A percentile compares a stretch with the other conserved stretches of the same genome.
Evolutionary conservation across 163 green algal genomes (phyloP).

Genomic region (Chlamydomonas reinhardtii): DNA sequence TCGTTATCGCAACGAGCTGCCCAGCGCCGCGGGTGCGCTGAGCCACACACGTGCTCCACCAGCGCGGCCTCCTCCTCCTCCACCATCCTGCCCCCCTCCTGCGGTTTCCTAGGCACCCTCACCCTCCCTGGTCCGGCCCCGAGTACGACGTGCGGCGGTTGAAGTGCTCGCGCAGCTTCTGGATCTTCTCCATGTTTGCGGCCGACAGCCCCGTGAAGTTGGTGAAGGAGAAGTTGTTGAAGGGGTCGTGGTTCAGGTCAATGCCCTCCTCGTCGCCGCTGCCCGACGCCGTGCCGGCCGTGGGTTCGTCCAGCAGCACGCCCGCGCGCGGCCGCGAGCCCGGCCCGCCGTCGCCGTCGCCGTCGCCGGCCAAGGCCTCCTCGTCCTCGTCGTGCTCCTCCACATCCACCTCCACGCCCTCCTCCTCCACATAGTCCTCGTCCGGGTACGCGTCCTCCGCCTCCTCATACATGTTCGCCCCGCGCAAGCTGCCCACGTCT

Average conservation of each 20-base stretch:
- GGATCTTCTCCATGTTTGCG: constrained; percentile 62
- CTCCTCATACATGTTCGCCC: neutral
- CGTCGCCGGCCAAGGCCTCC: neutral
- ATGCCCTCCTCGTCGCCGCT: neutral
- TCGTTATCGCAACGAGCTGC: no score
- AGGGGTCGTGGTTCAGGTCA: constrained; percentile 45
- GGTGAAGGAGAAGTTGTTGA: constrained; percentile 62
- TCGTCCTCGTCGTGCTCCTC: constrained; percentile 3
- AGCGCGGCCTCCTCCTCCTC: neutral
- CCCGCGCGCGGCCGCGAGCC: neutral
- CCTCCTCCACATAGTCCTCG: neutral
- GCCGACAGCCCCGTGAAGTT: constrained; percentile 55
- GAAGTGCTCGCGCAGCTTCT: constrained; percentile 52
- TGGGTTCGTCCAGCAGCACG: no score
- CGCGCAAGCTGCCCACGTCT: neutral
- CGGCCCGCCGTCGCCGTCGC: neutral
- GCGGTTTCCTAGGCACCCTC: neutral
- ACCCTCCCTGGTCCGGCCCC: neutral
- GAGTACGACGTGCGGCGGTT: constrained; percentile 39
- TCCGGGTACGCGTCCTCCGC: neutral
- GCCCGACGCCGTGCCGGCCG: neutral
- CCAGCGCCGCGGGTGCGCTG: no score
- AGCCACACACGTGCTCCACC: no score
- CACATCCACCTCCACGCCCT: neutral
- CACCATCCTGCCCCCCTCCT: neutral